Conservation (phyloP, 1,284 basidiomycete species). For the Chiua sp. region DNA sequence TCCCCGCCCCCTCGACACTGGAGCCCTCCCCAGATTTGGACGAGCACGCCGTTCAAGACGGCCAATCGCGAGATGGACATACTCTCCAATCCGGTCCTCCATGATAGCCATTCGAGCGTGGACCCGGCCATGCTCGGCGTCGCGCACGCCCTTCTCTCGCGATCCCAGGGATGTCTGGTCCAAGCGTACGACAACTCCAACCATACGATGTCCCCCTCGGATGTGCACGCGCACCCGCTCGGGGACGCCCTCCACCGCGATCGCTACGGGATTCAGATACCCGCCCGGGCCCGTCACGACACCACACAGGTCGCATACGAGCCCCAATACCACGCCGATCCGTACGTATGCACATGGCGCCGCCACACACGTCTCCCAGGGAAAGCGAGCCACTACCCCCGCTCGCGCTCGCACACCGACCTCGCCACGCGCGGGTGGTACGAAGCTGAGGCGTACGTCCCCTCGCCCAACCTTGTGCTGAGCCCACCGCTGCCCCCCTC, state of each 20-base stretch:
- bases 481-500: constrained; percentile 20
- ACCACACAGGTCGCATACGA: neutral
- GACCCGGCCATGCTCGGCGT: constrained; percentile 8
- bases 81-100: neutral
- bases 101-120: neutral
- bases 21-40: constrained; percentile 28
- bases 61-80: neutral
- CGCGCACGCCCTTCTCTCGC: constrained; percentile 31
- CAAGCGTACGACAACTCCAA: constrained; percentile 16
- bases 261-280: neutral
- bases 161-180: constrained; percentile 18
- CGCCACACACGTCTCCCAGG: constrained; percentile 27
- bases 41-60: constrained; percentile 29
- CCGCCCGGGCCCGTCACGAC: too few species aligned
- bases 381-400: constrained; percentile 3
- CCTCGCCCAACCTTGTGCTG: constrained; percentile 21
- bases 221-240: neutral
- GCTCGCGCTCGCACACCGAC: constrained; percentile 14
- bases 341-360: constrained; percentile 26
- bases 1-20: constrained; percentile 23
- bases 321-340: constrained; percentile 21
- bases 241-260: neutral
- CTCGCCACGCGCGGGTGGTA: constrained; percentile 18
- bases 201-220: constrained; percentile 8
- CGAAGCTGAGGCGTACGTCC: constrained; percentile 13